Base-by-base conservation (phyloP, 1,284 basidiomycete genomes). In the Sphagnurus paluster region DNA sequence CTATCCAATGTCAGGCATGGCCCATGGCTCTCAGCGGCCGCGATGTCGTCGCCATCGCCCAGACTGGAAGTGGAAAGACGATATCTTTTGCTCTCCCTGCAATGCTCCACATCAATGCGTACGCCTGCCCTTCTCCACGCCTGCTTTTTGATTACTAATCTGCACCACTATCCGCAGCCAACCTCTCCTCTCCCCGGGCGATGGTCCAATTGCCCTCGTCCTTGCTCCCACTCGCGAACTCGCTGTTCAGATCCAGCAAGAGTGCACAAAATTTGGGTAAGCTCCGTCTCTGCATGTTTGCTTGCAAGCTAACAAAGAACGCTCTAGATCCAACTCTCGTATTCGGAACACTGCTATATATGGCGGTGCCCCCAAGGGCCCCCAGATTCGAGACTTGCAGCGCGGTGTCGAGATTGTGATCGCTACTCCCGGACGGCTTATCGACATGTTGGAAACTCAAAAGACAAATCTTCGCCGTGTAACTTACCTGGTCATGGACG, bases 41-140 rank as follows among this genome's bases (percentile, higher is more conserved):
- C 54, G 95, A 98, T 71, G 80, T 98, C 32, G 93, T 98, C 48
- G 96, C 97, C 49, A 94, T 99, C 61, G 94, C 96, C 39, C 93
- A 96, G 68, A 98, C 94, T 17, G 94, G 94, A 57, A 94, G 90
- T 63, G 94, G 94, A 52, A 97, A 99, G 76, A 99, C 96, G 21
- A 98, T 99, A 54, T 88, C 95, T 13, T 99, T 99, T 65, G 95
- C 97, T 47, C 84, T 99, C 39, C 96, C 96, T 42, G 94, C 96
- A 48, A 99, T 99, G 94, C 79, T 99, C 30, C 96, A 99, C 72
- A 98, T 99, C 76, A 99, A 98, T 79, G 96, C 96, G 83, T 90
- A 63, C 59, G 88, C 72, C 23, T 33, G 11, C 30, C 14, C 4
- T 14, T 16, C 42, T 32, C 30, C 28, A 46, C n/a, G 5, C 9